These are phyloP conservation scores for Pezicula neosporulosa DNA, from an alignment of 2,329 filamentous ascomycete genomes.

Conservation along the genomic window DNA sequence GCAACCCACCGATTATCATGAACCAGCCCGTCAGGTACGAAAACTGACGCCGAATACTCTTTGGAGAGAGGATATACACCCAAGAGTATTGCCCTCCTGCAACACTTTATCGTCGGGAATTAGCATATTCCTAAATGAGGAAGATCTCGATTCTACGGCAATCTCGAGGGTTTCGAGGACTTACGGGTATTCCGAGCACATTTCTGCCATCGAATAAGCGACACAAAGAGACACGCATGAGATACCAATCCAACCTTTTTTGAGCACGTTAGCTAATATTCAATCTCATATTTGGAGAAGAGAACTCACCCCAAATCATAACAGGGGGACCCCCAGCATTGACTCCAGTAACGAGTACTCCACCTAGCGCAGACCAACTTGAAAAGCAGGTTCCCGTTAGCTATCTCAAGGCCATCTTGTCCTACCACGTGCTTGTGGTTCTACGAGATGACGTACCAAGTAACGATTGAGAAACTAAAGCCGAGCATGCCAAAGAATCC, in stretches of 20 bases:
- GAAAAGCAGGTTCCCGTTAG: slow-evolving; percentile 7
- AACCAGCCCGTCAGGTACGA: slow-evolving; percentile 46
- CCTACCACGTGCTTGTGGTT: slow-evolving; percentile 6
- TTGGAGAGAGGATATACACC: slow-evolving; percentile 53
- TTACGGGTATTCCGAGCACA: slow-evolving; percentile 49
- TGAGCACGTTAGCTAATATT: too few relatives aligned
- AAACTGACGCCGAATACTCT: slow-evolving; percentile 36
- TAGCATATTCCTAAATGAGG: too few relatives aligned
- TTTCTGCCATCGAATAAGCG: slow-evolving; percentile 56
- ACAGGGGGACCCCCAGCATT: slow-evolving; percentile 53
- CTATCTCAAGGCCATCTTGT: slow-evolving; percentile 2
- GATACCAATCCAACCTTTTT: slow-evolving; percentile 45
- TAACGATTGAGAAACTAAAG: slow-evolving; percentile 56
- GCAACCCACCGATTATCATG: slow-evolving; percentile 39
- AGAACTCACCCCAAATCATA: slow-evolving; percentile 43
- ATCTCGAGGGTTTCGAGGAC: too few relatives aligned
- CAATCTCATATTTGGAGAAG: too few relatives aligned
- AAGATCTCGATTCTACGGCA: too few relatives aligned
- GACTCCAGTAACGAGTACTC: slow-evolving; percentile 52
- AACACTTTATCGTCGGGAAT: slow-evolving; percentile 21
- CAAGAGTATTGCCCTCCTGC: slow-evolving; percentile 55
- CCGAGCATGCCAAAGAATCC: slow-evolving; percentile 25
- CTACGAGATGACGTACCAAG: slow-evolving; percentile 33
- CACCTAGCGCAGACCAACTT: slow-evolving; percentile 52
- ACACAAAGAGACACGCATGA: slow-evolving; percentile 47